Conservation (phyloP, 495 filamentous ascomycete genomes). For the Aspergillus mulundensis region DNA sequence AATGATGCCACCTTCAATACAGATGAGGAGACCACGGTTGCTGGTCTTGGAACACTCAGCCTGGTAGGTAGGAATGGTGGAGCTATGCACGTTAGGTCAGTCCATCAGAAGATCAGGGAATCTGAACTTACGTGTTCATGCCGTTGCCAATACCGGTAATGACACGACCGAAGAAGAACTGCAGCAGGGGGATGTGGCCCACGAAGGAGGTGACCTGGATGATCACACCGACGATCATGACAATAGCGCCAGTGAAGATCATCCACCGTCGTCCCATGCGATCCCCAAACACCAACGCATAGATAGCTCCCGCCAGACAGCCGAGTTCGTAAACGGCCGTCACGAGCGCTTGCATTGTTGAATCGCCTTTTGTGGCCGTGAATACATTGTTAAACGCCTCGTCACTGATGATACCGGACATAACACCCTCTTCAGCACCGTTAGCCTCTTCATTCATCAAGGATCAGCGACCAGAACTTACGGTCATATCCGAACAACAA, state of each 20-base stretch:
- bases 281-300: slow-evolving; percentile 66
- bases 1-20: slow-evolving; percentile 76
- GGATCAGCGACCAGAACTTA: slow-evolving; percentile 9
- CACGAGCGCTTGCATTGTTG: slow-evolving; percentile 74
- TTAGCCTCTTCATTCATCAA: slow-evolving; percentile 9
- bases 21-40: slow-evolving; percentile 78
- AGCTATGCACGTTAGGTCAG: slow-evolving; percentile 11
- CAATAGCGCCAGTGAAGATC: slow-evolving; percentile 54
- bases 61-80: slow-evolving; percentile 77
- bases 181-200: slow-evolving; percentile 46
- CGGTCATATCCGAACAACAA: slow-evolving; percentile 66
- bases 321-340: slow-evolving; percentile 83
- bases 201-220: slow-evolving; percentile 64
- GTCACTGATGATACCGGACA: slow-evolving; percentile 78
- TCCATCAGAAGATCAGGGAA: neutral
- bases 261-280: slow-evolving; percentile 62
- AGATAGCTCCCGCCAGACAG: slow-evolving; percentile 70
- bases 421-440: slow-evolving; percentile 51
- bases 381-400: slow-evolving; percentile 67
- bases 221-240: slow-evolving; percentile 77
- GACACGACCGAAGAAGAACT: slow-evolving; percentile 72
- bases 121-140: slow-evolving; percentile 54
- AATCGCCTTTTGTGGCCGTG: slow-evolving; percentile 58
- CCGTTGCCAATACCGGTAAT: slow-evolving; percentile 75
- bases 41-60: slow-evolving; percentile 70